Conservation (phyloP, 1,284 basidiomycete species). For the Cystobasidium sp. region DNA sequence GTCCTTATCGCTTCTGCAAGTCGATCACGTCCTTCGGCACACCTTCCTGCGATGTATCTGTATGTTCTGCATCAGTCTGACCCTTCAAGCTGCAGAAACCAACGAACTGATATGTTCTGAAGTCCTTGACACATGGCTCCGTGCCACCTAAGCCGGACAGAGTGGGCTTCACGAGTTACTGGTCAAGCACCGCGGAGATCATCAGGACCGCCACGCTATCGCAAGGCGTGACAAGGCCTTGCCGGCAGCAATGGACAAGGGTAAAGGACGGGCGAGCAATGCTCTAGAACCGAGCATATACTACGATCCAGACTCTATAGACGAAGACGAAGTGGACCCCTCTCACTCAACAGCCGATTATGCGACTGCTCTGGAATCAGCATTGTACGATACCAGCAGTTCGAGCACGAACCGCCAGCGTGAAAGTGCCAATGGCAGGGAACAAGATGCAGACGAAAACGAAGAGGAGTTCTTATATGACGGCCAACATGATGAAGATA, state of each 20-base stretch:
- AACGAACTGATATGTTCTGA: too few species aligned
- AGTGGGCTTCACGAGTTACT: not conserved
- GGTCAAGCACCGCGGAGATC: not conserved
- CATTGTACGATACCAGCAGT: constrained; percentile 10
- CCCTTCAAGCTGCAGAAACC: too few species aligned
- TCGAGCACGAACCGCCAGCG: constrained; percentile 15
- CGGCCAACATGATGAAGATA: constrained; percentile 44
- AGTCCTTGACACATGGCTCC: too few species aligned
- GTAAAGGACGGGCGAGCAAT: not conserved
- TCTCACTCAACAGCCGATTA: constrained; percentile 17
- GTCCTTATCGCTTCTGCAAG: too few species aligned
- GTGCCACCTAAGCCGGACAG: too few species aligned
- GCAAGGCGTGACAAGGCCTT: constrained; percentile 12
- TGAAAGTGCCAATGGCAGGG: constrained; percentile 8
- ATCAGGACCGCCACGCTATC: not conserved
- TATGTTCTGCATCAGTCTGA: too few species aligned
- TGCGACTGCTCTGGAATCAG: constrained; percentile 34
- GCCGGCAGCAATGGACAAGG: not conserved
- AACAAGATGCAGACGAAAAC: constrained; percentile 13
- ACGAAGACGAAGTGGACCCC: constrained; percentile 10
- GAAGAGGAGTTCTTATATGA: constrained; percentile 46
- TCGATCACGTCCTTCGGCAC: too few species aligned
- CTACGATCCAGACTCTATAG: not conserved
- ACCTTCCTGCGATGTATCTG: too few species aligned
- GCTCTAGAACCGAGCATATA: not conserved